Evolutionary conservation across 352 stramenopile species (phyloP), one percentile per base, ranked within the genome.

Genomic region (Phytopythium chamaehyphon): DNA sequence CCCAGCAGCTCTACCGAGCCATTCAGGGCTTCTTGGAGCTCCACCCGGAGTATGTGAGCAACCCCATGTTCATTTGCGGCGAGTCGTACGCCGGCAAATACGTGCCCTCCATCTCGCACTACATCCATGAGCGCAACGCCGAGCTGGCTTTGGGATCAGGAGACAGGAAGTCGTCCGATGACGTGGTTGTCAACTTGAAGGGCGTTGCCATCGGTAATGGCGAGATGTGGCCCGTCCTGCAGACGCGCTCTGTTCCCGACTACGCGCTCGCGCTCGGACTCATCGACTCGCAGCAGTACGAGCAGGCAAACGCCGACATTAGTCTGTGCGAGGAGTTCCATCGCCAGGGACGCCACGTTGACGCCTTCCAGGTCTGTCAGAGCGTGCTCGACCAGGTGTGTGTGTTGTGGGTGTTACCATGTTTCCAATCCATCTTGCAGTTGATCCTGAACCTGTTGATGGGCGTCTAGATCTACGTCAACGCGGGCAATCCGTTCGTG

Each of bases 71-170:
- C 36, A 59, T 88, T 11, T 94, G 78, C 21, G 86, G 96, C 48
- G 96, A 99, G 71, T 97, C 85, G 28, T 97, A 99, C 67, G 96
- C 96, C 3, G 96, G 96, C 26, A 98, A 99, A 69, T 99, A 98
- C 65, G 97, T 98, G 38, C 93, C 95, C 15, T 89, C 76, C 42
- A 96, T 99, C 69, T 83, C 97, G 54, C 71, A 92, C 62, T 95
- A 96, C 57, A 98, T 99, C 50, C 71, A 98, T 47, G 57, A 83
- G 31, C 73, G 86, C 40, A 98, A 98, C 64, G 51, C 55, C 26
- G 51, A 60, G 18, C 42, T 55, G 36, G 11, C 54, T 37, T 40
- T 42, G 2, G 28, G 5, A 5, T 33, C 28, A 9, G 28, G 28
- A 5, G 28, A 33, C 28, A 45, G 43, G 0, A 9, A n/a, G 40